A percentile compares a stretch with the other conserved stretches of the same genome.
Conservation (phyloP, 2,329 filamentous ascomycete species). For the Rhytidhysteron rufulum region DNA sequence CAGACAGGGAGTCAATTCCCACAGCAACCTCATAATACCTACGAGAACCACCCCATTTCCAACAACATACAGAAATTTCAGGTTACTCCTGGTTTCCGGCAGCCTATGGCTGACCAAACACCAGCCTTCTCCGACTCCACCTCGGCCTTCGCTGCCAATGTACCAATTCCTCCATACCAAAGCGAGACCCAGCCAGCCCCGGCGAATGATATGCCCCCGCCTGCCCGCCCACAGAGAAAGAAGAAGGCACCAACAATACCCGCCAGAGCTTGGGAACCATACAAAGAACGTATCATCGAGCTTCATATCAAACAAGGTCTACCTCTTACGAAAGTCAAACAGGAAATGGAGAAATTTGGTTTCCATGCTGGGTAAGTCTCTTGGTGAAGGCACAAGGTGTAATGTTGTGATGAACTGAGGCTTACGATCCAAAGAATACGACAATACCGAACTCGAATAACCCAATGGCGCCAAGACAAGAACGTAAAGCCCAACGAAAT, state of each 20-base stretch:
- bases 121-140: neutral
- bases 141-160: neutral
- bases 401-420: neutral
- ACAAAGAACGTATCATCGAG: conserved; percentile 7
- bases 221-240: conserved; percentile 5
- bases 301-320: conserved; percentile 9
- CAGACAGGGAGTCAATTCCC: too few species aligned
- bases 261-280: conserved; percentile 6
- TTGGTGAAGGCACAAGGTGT: neutral
- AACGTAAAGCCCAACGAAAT: conserved; percentile 13
- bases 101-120: conserved; percentile 1
- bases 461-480: conserved; percentile 10
- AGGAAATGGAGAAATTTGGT: conserved; percentile 9
- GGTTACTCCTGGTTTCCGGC: too few species aligned
- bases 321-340: conserved; percentile 8
- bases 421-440: conserved; percentile 4
- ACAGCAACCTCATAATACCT: too few species aligned
- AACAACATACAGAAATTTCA: too few species aligned
- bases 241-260: conserved; percentile 7
- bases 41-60: too few species aligned
- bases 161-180: neutral
- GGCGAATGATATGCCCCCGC: conserved; percentile 4
- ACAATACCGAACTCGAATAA: conserved; percentile 12
- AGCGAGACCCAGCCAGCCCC: neutral
- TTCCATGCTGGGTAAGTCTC: conserved; percentile 10